Evolutionary conservation across 768 basidiomycete species (phyloP).

Genomic region (Tulasnella sp.): DNA sequence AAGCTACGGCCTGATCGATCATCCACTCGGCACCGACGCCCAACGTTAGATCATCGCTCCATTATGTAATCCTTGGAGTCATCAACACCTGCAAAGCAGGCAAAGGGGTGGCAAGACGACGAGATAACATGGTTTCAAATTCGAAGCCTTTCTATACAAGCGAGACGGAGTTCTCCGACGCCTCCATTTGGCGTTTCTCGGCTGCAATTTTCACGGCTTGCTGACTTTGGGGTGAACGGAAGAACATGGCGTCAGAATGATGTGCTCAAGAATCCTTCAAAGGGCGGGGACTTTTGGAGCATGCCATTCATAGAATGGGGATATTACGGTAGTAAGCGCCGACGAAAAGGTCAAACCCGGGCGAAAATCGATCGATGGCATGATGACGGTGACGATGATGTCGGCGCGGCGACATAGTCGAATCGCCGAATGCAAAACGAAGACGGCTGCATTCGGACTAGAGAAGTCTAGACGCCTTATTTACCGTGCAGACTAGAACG

Average conservation of each 20-base stretch:
- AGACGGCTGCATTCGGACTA: background rate
- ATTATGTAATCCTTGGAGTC: background rate
- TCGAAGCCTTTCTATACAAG: no score
- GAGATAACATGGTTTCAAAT: no score
- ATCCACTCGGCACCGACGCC: background rate
- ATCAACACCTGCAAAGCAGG: background rate
- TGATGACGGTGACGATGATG: background rate
- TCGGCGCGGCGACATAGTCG: background rate
- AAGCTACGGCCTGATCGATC: background rate
- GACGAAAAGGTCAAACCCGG: background rate
- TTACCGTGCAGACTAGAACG: no score
- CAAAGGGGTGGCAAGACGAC: background rate
- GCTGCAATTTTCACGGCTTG: background rate
- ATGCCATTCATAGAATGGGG: background rate
- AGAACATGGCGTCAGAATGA: background rate
- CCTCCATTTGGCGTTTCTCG: background rate
- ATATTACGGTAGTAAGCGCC: background rate
- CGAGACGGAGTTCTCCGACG: background rate
- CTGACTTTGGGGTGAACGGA: no score
- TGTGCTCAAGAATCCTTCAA: background rate
- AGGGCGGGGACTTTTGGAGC: background rate
- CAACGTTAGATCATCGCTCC: background rate
- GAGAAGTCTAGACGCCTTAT: background rate
- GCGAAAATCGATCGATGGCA: background rate
- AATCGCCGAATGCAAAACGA: background rate